A percentile compares a stretch with the other conserved stretches of the same genome.
phyloP scores from a whole-genome alignment of 2,329 filamentous ascomycete species.

The Keithomyces neogunnii region DNA sequence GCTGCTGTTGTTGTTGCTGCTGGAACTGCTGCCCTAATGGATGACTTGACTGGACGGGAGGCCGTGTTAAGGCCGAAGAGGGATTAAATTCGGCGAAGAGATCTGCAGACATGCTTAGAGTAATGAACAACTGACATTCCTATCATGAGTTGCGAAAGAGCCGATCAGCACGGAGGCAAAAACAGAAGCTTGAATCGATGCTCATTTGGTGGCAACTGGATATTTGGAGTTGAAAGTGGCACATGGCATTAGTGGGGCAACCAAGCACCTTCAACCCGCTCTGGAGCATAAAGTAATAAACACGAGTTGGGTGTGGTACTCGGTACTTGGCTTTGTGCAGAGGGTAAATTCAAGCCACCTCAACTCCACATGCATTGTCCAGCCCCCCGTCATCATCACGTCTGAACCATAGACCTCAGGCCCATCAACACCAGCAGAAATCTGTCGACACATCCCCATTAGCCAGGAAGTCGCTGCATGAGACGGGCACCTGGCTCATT shows the following conservation, averaged over 20 bases:
- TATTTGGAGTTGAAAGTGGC: no score
- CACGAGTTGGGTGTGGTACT: no score
- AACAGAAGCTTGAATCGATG: no score
- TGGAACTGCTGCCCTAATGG: constrained; percentile 6
- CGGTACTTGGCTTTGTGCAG: no score
- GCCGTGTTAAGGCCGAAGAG: constrained; percentile 28
- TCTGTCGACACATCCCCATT: not conserved
- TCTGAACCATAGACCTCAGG: not conserved
- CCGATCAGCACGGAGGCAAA: not conserved
- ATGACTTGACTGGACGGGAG: constrained; percentile 9
- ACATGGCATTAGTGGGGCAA: no score
- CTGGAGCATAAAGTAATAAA: no score
- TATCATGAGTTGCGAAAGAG: not conserved
- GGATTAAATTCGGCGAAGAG: constrained; percentile 56
- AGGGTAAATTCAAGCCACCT: not conserved
- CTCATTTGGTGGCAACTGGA: no score
- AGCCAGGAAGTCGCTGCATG: not conserved
- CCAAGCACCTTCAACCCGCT: no score
- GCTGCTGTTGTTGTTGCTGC: constrained; percentile 5
- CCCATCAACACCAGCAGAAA: not conserved
- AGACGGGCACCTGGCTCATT: not conserved
- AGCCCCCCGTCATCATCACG: not conserved
- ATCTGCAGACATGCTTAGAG: constrained; percentile 50
- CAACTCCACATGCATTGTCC: not conserved
- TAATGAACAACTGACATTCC: not conserved